These are phyloP conservation scores for Pichia sp. DNA, from an alignment of 1,139 yeast genomes.

Conservation along the genomic window DNA sequence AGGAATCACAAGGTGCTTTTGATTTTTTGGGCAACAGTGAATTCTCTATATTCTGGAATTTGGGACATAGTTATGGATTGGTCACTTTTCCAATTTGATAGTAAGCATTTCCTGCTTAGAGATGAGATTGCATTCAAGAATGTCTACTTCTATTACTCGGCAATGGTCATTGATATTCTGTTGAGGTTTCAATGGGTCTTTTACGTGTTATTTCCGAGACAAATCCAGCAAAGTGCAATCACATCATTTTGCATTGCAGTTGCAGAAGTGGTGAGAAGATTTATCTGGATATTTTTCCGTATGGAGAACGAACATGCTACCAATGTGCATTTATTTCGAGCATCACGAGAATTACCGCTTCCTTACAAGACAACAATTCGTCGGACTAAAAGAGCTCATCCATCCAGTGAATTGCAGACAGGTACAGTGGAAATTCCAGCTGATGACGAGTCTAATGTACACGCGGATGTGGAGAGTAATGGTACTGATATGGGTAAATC, in stretches of 20 bases:
- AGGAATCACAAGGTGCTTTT: slow-evolving; percentile 46
- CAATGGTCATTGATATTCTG: slow-evolving; percentile 65
- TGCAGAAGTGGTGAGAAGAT: slow-evolving; percentile 75
- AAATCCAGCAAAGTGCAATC: slow-evolving; percentile 85
- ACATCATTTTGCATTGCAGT: slow-evolving; percentile 79
- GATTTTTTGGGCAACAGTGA: slow-evolving; percentile 65
- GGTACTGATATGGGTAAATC: background rate
- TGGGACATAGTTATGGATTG: slow-evolving; percentile 98
- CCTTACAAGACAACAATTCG: slow-evolving; percentile 52
- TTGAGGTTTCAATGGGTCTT: slow-evolving; percentile 89
- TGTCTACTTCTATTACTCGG: slow-evolving; percentile 61
- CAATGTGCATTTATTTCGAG: slow-evolving; percentile 76
- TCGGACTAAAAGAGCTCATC: slow-evolving; percentile 20
- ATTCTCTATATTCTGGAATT: slow-evolving; percentile 58
- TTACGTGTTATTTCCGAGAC: slow-evolving; percentile 62
- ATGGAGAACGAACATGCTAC: slow-evolving; percentile 96
- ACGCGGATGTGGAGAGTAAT: background rate
- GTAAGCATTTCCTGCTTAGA: slow-evolving; percentile 56
- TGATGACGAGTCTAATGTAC: too few relatives aligned
- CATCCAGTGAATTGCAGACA: slow-evolving; percentile 9
- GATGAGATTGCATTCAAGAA: slow-evolving; percentile 59
- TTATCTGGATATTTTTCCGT: slow-evolving; percentile 84
- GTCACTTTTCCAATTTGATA: slow-evolving; percentile 68
- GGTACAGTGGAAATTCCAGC: background rate
- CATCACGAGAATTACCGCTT: slow-evolving; percentile 77